Evolutionary conservation across 2,329 filamentous ascomycete genomes (phyloP).

Genomic region (Coleophoma eucalyptorum): DNA sequence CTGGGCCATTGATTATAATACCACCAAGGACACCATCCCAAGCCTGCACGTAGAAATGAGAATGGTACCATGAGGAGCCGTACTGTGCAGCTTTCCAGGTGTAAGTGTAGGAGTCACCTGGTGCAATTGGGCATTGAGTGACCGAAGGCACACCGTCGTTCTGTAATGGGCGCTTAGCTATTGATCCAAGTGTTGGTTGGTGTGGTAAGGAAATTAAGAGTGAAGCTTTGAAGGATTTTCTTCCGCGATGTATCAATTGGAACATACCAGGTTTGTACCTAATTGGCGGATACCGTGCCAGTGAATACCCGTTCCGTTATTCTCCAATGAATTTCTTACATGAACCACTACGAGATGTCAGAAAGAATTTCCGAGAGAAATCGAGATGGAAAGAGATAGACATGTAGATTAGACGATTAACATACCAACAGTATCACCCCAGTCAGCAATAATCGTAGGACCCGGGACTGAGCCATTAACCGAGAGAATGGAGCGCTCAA

Average conservation of each 20-base stretch:
- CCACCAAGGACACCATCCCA: conserved; percentile 53
- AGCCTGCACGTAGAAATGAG: conserved; percentile 44
- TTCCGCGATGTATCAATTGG: background rate
- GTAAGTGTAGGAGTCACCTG: background rate
- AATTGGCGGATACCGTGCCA: conserved; percentile 43
- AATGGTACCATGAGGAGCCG: conserved; percentile 55
- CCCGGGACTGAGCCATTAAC: conserved; percentile 27
- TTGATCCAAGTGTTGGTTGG: too few relatives aligned
- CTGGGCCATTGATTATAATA: conserved; percentile 57
- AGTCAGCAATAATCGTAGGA: conserved; percentile 25
- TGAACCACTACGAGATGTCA: conserved; percentile 14
- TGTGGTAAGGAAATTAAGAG: too few relatives aligned
- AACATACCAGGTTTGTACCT: conserved; percentile 26
- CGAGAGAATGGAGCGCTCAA: conserved; percentile 15
- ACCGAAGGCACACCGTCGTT: conserved; percentile 36
- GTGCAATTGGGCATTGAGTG: conserved; percentile 13
- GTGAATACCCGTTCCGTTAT: conserved; percentile 43
- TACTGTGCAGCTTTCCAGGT: conserved; percentile 18
- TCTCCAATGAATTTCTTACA: conserved; percentile 19
- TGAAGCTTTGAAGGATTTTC: background rate
- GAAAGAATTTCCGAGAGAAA: background rate
- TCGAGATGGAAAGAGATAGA: background rate
- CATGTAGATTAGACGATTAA: background rate
- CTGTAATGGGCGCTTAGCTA: too few relatives aligned
- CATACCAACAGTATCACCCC: conserved; percentile 22